Evolutionary conservation across 192 early-diverging fungal genomes (phyloP).

Genomic region (Kickxella alabastrina): DNA sequence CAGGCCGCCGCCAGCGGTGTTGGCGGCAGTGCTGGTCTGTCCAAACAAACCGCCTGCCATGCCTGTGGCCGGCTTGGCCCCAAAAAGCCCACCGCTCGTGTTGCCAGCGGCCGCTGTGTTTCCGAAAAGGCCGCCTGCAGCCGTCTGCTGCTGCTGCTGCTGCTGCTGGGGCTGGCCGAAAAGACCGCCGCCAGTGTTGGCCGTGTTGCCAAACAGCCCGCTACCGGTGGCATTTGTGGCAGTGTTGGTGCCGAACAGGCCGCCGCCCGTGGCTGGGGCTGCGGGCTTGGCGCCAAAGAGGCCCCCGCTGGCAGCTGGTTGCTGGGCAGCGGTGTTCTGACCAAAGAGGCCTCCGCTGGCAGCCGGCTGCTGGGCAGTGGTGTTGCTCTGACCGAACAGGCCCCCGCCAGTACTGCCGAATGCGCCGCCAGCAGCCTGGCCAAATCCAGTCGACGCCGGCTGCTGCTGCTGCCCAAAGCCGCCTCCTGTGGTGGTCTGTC

Average conservation of each 20-base stretch:
- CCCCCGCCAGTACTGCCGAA: slow-evolving; percentile 50
- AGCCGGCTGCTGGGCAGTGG: slow-evolving; percentile 18
- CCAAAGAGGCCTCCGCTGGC: slow-evolving; percentile 44
- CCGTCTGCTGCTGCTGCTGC: not conserved
- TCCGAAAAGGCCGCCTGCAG: slow-evolving; percentile 23
- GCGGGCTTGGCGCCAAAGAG: slow-evolving; percentile 8
- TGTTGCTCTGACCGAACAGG: slow-evolving; percentile 1
- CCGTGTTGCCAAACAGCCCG: slow-evolving; percentile 31
- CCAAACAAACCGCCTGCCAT: slow-evolving; percentile 17
- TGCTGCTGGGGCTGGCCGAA: slow-evolving; percentile 1
- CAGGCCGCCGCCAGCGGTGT: not conserved
- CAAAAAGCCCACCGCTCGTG: slow-evolving; percentile 1
- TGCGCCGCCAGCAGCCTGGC: slow-evolving; percentile 5
- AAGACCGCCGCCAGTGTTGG: slow-evolving; percentile 10
- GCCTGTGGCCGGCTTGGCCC: not conserved
- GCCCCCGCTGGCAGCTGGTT: slow-evolving; percentile 16
- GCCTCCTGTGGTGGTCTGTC: slow-evolving; percentile 8
- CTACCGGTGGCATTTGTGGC: slow-evolving; percentile 9
- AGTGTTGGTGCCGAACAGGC: slow-evolving; percentile 21
- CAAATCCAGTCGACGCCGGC: slow-evolving; percentile 1
- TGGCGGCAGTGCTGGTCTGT: not conserved
- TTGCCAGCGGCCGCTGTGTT: not conserved
- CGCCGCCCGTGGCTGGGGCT: slow-evolving; percentile 29
- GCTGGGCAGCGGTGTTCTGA: not conserved
- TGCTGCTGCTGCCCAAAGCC: slow-evolving; percentile 21